phyloP scores from a whole-genome alignment of 139 green algal species.

The Tetraselmis chui region DNA sequence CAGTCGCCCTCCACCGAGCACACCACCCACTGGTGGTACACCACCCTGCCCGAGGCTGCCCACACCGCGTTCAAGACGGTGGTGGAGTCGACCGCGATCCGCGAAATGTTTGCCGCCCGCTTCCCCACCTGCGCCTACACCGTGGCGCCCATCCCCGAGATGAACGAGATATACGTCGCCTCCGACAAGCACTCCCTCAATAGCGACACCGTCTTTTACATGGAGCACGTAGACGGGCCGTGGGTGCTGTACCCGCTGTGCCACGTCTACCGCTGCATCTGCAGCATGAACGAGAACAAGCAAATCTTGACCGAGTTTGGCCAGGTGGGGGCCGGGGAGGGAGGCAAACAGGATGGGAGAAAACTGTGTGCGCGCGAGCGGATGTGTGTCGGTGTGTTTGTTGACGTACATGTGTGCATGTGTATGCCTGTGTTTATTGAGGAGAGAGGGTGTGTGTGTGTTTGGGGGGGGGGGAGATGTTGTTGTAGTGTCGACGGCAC shows the following conservation, averaged over 20 bases:
- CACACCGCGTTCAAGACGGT: slow-evolving; percentile 10
- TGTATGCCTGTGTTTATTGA: too few species aligned
- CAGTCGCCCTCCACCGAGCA: background rate
- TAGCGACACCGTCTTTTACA: slow-evolving; percentile 24
- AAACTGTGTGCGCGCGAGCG: too few species aligned
- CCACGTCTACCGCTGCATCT: slow-evolving; percentile 20
- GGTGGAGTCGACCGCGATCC: background rate
- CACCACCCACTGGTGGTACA: slow-evolving; percentile 27
- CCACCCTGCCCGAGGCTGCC: background rate
- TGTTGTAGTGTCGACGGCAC: too few species aligned
- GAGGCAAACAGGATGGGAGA: too few species aligned
- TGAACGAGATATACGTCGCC: slow-evolving; percentile 31
- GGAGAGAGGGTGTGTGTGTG: too few species aligned
- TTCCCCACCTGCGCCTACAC: slow-evolving; percentile 11
- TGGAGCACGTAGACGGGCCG: slow-evolving; percentile 21
- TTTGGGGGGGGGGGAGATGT: too few species aligned
- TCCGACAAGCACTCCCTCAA: slow-evolving; percentile 14
- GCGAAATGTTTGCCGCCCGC: slow-evolving; percentile 15
- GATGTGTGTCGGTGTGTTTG: too few species aligned
- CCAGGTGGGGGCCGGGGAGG: background rate
- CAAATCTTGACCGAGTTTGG: slow-evolving; percentile 16
- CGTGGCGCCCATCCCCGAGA: slow-evolving; percentile 9
- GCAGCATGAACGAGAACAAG: slow-evolving; percentile 15
- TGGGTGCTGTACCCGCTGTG: slow-evolving; percentile 20
- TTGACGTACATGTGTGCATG: too few species aligned